Conservation (phyloP, 2,329 filamentous ascomycete species). For the Monosporascus sp. region DNA sequence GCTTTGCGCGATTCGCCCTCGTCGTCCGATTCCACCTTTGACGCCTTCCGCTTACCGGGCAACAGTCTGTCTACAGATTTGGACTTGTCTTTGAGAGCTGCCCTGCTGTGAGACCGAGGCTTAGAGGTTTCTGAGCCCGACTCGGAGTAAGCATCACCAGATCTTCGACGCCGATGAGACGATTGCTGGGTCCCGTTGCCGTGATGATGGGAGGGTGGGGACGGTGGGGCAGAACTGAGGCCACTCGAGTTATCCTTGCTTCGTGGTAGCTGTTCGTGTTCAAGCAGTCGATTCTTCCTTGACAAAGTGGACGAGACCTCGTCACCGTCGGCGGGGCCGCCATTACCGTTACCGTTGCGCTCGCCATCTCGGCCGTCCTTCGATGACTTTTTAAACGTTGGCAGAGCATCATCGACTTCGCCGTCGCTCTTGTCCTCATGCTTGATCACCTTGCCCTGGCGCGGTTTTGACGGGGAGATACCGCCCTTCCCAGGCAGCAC, state of each 20-base stretch:
- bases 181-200: slow-evolving; percentile 10
- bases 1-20: slow-evolving; percentile 50
- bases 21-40: slow-evolving; percentile 53
- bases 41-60: slow-evolving; percentile 49
- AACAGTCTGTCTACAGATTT: slow-evolving; percentile 43
- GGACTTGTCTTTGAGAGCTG: slow-evolving; percentile 41
- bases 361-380: slow-evolving; percentile 28
- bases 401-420: slow-evolving; percentile 37
- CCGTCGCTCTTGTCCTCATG: slow-evolving; percentile 60
- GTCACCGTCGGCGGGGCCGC: slow-evolving; percentile 28
- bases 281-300: slow-evolving; percentile 49
- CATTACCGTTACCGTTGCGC: slow-evolving; percentile 9
- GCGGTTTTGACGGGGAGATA: slow-evolving; percentile 57
- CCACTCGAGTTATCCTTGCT: slow-evolving; percentile 51
- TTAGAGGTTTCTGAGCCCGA: slow-evolving; percentile 53
- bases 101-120: slow-evolving; percentile 42
- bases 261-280: slow-evolving; percentile 37
- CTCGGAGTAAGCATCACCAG: slow-evolving; percentile 37
- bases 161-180: slow-evolving; percentile 35
- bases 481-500: slow-evolving; percentile 63
- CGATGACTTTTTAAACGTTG: slow-evolving; percentile 29
- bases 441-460: slow-evolving; percentile 60
- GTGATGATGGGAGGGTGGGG: slow-evolving; percentile 40
- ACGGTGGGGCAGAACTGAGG: slow-evolving; percentile 55
- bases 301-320: slow-evolving; percentile 29